Base-by-base conservation (phyloP, 352 stramenopile genomes). In the Globisporangium cederbergense region DNA sequence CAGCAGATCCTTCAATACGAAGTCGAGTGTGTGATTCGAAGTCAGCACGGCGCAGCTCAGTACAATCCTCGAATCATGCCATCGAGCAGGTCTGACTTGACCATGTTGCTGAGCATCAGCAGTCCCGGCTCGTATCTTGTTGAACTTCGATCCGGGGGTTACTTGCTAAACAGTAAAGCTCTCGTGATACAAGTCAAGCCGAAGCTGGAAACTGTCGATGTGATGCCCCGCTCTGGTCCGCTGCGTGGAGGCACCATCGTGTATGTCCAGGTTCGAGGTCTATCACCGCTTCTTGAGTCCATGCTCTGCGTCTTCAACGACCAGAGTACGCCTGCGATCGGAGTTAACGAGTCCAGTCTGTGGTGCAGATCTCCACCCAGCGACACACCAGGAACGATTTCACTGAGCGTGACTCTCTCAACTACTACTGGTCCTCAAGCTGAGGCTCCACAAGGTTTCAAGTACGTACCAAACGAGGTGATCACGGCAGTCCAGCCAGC, bases 211-310 rank as follows among this genome's bases (percentile, higher is more conserved):
- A n/a, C 57, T 4, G 7, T 50, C 1, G 30, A 50, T 14, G 58
- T 56, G n/a, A 36, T 11, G 5, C 58, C 58, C 2, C 43, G 13
- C 6, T 56, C 53, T 36, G 73, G 75, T 0, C 73, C 75, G 0
- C 40, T 79, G 28, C 58, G 71, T 58, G 73, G 73, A 34, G 73
- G 69, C 1, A 71, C 74, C 6, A 28, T 73, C 14, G 64, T 83
- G 3, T 32, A 68, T 10, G n/a, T 75, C 4, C 22, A 64, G 4
- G 57, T 76, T 25, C 59, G 67, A 50, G 47, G 36, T 18, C 4
- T 40, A 2, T 43, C 58, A 3, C 38, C 62, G 3, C 11, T 66
- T 6, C 16, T 42, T 1, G 53, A 68, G n/a, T 45, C 72, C 14
- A 32, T 83, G 7, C 13, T 68, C 1, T 81, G 72, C 36, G 42